A percentile compares a stretch with the other conserved stretches of the same genome.
phyloP scores from a whole-genome alignment of 2,329 filamentous ascomycete species.

The Zalaria obscura region DNA sequence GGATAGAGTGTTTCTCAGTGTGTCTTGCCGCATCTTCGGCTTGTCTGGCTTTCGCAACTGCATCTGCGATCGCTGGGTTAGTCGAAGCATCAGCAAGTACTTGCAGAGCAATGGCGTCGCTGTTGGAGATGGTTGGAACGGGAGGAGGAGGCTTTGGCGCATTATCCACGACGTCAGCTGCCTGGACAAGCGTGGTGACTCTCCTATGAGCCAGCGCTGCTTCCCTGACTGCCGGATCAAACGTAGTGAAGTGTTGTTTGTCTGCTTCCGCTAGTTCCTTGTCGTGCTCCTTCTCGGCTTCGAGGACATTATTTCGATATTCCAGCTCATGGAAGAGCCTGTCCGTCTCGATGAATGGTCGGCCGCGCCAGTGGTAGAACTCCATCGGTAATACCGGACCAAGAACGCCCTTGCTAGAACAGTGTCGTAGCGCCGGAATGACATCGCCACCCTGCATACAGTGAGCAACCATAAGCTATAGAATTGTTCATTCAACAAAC shows the following conservation, averaged over 20 bases:
- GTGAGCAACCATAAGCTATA: constrained; percentile 5
- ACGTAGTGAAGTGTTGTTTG: constrained; percentile 23
- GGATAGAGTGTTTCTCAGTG: background rate
- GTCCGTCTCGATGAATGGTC: constrained; percentile 25
- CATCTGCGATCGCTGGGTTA: constrained; percentile 7
- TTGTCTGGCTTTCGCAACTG: background rate
- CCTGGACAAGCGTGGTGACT: constrained; percentile 16
- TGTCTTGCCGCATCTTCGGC: background rate
- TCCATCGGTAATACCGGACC: constrained; percentile 6
- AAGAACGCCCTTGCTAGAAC: constrained; percentile 12
- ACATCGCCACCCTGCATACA: constrained; percentile 6
- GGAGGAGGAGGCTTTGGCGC: constrained; percentile 2
- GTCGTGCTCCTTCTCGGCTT: constrained; percentile 4
- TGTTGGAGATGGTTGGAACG: constrained; percentile 21
- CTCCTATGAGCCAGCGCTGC: constrained; percentile 24
- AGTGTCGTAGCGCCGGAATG: constrained; percentile 21
- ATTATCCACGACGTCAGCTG: constrained; percentile 17
- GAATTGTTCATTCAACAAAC: constrained; percentile 11
- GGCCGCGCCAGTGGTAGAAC: constrained; percentile 25
- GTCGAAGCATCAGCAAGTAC: constrained; percentile 21
- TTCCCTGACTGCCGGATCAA: constrained; percentile 25
- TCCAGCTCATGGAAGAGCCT: constrained; percentile 18
- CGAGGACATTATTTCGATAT: constrained; percentile 7
- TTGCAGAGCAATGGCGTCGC: constrained; percentile 25
- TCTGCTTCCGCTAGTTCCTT: constrained; percentile 3